Percentiles rank a stretch among this genome's conserved stretches.
phyloP scores from a whole-genome alignment of 345 rosid species.

The Cardamine chenopodiifolia region DNA sequence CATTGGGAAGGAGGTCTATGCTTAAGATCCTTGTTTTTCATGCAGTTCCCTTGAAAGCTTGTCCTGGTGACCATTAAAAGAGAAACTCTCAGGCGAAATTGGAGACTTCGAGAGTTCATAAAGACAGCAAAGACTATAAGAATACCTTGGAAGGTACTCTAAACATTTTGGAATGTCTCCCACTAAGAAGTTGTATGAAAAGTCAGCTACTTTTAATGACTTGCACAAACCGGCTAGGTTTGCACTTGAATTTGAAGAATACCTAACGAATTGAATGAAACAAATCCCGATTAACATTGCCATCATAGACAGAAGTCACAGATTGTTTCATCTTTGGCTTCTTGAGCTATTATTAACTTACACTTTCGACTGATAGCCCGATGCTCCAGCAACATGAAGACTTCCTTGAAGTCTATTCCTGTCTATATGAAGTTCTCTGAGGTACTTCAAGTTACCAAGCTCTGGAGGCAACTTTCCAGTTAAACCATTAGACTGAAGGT shows the following conservation, averaged over 20 bases:
- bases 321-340: neutral
- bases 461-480: constrained; percentile 79
- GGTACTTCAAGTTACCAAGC: constrained; percentile 73
- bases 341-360: constrained; percentile 32
- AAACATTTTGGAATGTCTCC: constrained; percentile 92
- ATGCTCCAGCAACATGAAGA: constrained; percentile 56
- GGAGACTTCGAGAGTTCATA: neutral
- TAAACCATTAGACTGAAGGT: constrained; percentile 91
- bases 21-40: constrained; percentile 58
- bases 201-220: constrained; percentile 74
- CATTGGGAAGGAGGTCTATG: constrained; percentile 74
- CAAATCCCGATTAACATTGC: neutral
- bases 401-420: constrained; percentile 89
- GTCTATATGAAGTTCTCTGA: constrained; percentile 78
- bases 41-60: constrained; percentile 95
- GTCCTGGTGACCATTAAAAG: constrained; percentile 48
- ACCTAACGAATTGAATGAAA: constrained; percentile 50
- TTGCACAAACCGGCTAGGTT: constrained; percentile 72
- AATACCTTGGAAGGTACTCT: constrained; percentile 74
- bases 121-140: constrained; percentile 3
- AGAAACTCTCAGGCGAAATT: neutral
- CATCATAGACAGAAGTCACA: constrained; percentile 4
- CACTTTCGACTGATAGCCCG: constrained; percentile 39
- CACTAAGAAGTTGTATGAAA: constrained; percentile 81
- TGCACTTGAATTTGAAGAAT: constrained; percentile 53